Evolutionary conservation across 164 flowering plant genomes (phyloP), one percentile per base, ranked within the genome.

Genomic region (Brasenia schreberi): DNA sequence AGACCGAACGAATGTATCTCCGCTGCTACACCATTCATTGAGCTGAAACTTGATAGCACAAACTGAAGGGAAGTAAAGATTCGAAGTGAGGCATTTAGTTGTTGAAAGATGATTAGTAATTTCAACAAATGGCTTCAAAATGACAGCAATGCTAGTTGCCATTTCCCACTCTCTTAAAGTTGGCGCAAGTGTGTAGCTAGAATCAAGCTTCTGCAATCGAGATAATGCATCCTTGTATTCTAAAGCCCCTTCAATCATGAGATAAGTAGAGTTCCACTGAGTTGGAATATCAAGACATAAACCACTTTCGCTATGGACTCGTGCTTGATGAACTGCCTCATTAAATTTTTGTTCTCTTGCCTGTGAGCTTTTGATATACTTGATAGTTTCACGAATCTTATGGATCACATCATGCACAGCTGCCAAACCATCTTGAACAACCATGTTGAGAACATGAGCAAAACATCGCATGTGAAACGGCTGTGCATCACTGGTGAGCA

Each of bases 111-210:
- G 63, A 69, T 63, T 77, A 18, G 87, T 84, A 7, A 94, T 88
- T 59, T 90, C 92, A 71, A 73, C 78, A 5, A 93, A 75, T 61
- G 74, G 71, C 72, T 81, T 86, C 80, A 93, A 74, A 76, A 73
- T 85, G 17, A 71, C 27, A 70, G 87, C 87, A 5, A 89, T 75
- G 39, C 76, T 78, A 67, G 82, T 94, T 17, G 81, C 80, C 70
- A 79, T 84, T 74, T 71, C 81, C 98, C 98, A 93, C 6, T 93
- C 98, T 64, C 89, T 94, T 79, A 75, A 66, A 14, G 92, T 77
- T 9, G 77, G 82, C 12, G 85, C 70, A 42, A 67, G 73, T 67
- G 19, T 63, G 71, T 74, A 83, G 42, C 73, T 53, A 39, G 73
- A 63, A 66, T 86, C 93, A 59, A 74, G 79, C 62, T 81, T 81